Base-by-base conservation (phyloP, 2,329 filamentous ascomycete genomes). In the Lasiodiplodia sp. region DNA sequence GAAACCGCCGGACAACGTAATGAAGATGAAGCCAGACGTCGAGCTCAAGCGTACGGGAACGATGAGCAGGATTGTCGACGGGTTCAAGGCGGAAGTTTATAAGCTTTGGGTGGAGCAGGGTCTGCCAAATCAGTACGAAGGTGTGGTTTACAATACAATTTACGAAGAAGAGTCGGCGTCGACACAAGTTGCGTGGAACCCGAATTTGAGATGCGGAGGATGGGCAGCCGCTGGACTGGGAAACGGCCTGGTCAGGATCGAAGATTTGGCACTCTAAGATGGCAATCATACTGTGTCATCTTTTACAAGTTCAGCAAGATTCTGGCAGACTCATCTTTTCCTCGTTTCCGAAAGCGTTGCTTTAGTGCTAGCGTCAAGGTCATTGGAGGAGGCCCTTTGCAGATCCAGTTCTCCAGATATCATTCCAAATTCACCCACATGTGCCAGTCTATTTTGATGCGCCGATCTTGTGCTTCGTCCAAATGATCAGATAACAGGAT, bases 221-320 rank as follows among this genome's bases (percentile, higher is more conserved):
- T 86, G 84, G 84, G 84, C 84, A 7, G 82, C 82, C 5, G 84
- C 84, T 21, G 84, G 83, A 2, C 81, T 82, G 76, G 83, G 78
- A 2, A 80, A 79, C 74, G 84, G 84, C 11, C 71, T 86, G 68
- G 68, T 86, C 47, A 81, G 84, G 64, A 80, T 86, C 0, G 84
- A 86, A 72, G 84, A 86, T 74, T 68, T 86, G 38, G 58, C 69
- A 8, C 47, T 69, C 25, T 68, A 53, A 25, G 18, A 47, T 16
- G 40, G 40, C 40, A 37, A 37, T 37, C 6, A 25, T 7, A 7
- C 52, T 44, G 6, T 44, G 14, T 44, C 18, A 3, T 44, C 2
- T 7, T 18, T 47, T n/a, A 21, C 7, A 21, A 10, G 8, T n/a
- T 47, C 40, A 44, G 6, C 16, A 44, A 18, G 4, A 44, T 34